phyloP scores from a whole-genome alignment of 176 grass and related monocot species.

The Aegilops longissima region DNA sequence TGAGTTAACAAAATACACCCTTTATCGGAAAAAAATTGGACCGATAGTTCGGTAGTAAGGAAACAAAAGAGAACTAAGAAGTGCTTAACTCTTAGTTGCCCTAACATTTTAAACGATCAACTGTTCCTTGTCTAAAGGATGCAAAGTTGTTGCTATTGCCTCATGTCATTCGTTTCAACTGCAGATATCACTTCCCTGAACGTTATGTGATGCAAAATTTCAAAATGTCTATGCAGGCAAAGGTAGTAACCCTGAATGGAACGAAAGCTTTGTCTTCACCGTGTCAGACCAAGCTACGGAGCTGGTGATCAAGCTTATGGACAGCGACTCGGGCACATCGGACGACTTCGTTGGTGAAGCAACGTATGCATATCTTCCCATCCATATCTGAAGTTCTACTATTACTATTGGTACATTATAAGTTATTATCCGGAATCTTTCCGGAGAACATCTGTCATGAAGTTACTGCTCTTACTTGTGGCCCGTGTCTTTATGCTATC shows the following conservation, averaged over 20 bases:
- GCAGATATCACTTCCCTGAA: background rate
- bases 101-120: background rate
- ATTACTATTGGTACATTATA: background rate
- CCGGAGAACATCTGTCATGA: background rate
- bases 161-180: background rate
- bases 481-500: background rate
- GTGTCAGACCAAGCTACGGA: slow-evolving; percentile 60
- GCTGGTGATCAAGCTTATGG: slow-evolving; percentile 77
- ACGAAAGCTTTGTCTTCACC: slow-evolving; percentile 88
- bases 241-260: slow-evolving; percentile 89
- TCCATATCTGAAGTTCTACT: slow-evolving; percentile 15
- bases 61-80: background rate
- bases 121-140: background rate
- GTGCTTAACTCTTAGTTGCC: background rate
- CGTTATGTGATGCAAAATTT: slow-evolving; percentile 6
- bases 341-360: slow-evolving; percentile 88
- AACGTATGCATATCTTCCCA: slow-evolving; percentile 46
- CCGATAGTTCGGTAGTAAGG: background rate
- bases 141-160: background rate
- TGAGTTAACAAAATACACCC: too few species aligned
- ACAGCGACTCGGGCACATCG: slow-evolving; percentile 61
- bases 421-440: background rate
- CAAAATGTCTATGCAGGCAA: slow-evolving; percentile 45
- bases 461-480: background rate
- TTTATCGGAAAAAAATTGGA: too few species aligned